Percentiles rank a stretch among this genome's conserved stretches.
Evolutionary conservation across 2,329 filamentous ascomycete species (phyloP).

Genomic region (Stromatinia cepivora): DNA sequence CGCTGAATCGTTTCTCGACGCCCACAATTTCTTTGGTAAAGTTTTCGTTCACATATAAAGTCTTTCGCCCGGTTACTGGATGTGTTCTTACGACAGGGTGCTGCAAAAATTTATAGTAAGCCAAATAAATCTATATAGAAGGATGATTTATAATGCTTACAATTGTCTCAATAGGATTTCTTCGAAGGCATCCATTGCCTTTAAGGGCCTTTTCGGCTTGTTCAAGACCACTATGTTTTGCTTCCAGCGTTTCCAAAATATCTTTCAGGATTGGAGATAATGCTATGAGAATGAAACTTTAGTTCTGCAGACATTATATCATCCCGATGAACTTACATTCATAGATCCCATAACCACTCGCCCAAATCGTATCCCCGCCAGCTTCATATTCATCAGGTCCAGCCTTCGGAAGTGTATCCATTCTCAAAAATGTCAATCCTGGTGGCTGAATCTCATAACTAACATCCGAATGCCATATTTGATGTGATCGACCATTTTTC

Average conservation of each 20-base stretch:
- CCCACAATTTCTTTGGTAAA: constrained; percentile 35
- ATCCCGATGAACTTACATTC: constrained; percentile 47
- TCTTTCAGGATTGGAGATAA: constrained; percentile 15
- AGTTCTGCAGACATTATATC: constrained; percentile 46
- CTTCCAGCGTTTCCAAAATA: constrained; percentile 9
- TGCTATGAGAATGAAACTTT: constrained; percentile 40
- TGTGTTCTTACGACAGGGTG: constrained; percentile 39
- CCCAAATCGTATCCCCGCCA: constrained; percentile 66
- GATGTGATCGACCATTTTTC: constrained; percentile 26
- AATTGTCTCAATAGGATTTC: constrained; percentile 36
- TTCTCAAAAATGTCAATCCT: constrained; percentile 50
- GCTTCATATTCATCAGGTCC: constrained; percentile 44
- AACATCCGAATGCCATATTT: constrained; percentile 42
- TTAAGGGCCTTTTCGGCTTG: constrained; percentile 12
- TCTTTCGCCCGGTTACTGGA: constrained; percentile 36
- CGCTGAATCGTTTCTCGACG: constrained; percentile 35
- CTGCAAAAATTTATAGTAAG: constrained; percentile 23
- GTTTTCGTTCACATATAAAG: constrained; percentile 34
- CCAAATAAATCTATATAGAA: not conserved
- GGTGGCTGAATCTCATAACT: constrained; percentile 53
- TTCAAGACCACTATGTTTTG: constrained; percentile 18
- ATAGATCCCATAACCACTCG: constrained; percentile 47
- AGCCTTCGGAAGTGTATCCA: constrained; percentile 61
- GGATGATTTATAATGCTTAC: not conserved
- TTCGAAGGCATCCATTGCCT: constrained; percentile 28